Evolutionary conservation across 73 alveolate species (phyloP).

Genomic region (Paramecium sexaurelia): DNA sequence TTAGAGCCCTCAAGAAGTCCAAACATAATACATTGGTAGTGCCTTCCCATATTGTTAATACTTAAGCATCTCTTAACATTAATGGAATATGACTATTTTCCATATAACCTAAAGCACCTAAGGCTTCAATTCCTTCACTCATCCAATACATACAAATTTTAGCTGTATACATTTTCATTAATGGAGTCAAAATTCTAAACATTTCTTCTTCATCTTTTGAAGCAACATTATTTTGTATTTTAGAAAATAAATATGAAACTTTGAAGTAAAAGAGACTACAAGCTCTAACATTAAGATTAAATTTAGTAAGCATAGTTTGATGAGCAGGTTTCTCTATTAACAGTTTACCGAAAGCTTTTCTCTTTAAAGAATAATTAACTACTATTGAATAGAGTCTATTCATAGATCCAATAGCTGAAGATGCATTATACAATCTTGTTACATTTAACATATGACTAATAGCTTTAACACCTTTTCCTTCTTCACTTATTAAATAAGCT

Average conservation of each 20-base stretch:
- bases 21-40: constrained; percentile 84
- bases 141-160: constrained; percentile 73
- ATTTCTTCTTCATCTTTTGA: constrained; percentile 56
- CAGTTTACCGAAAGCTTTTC: constrained; percentile 81
- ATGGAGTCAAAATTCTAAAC: constrained; percentile 84
- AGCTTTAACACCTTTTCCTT: constrained; percentile 81
- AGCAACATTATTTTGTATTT: constrained; percentile 69
- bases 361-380: constrained; percentile 78
- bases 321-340: constrained; percentile 74
- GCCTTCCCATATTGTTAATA: constrained; percentile 92
- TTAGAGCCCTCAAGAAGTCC: constrained; percentile 78
- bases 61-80: constrained; percentile 87
- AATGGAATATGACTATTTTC: constrained; percentile 82
- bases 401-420: constrained; percentile 78
- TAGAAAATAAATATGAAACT: constrained; percentile 68
- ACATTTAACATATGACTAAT: constrained; percentile 84
- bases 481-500: constrained; percentile 72
- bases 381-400: constrained; percentile 82
- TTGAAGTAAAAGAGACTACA: constrained; percentile 70
- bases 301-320: background rate
- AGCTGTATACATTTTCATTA: constrained; percentile 85
- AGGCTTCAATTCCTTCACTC: constrained; percentile 85
- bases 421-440: constrained; percentile 80
- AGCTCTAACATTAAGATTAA: constrained; percentile 2
- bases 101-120: constrained; percentile 91